Evolutionary conservation across 345 rosid species (phyloP).

Genomic region (Hibiscus mutabilis): DNA sequence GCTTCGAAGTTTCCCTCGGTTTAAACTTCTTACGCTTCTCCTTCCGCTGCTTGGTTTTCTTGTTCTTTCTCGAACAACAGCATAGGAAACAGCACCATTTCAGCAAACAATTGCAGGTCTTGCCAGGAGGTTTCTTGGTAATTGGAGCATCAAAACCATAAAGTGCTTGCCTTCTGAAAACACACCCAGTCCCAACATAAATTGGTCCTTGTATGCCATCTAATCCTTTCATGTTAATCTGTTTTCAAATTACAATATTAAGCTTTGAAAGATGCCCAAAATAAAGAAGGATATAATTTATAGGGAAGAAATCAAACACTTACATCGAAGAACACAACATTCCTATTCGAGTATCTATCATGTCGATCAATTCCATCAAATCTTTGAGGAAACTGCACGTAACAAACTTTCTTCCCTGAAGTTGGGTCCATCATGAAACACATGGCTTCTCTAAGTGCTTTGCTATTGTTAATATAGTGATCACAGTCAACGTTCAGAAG

Average conservation of each 20-base stretch:
- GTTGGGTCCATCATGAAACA: slow-evolving; percentile 98
- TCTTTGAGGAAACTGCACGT: slow-evolving; percentile 98
- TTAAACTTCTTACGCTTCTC: slow-evolving; percentile 58
- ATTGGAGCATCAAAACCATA: slow-evolving; percentile 86
- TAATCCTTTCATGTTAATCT: slow-evolving; percentile 96
- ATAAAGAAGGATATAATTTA: not conserved
- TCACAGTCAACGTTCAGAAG: slow-evolving; percentile 88
- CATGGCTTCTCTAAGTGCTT: slow-evolving; percentile 95
- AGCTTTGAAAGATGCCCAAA: not conserved
- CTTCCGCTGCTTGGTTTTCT: slow-evolving; percentile 44
- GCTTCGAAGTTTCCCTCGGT: slow-evolving; percentile 70
- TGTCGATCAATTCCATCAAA: slow-evolving; percentile 97
- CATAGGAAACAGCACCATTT: slow-evolving; percentile 80
- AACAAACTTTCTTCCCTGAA: slow-evolving; percentile 86
- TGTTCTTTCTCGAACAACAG: slow-evolving; percentile 69
- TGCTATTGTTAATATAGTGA: slow-evolving; percentile 91
- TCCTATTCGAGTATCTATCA: slow-evolving; percentile 89
- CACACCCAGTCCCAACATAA: slow-evolving; percentile 95
- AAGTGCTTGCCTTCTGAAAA: slow-evolving; percentile 88
- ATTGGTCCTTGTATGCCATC: slow-evolving; percentile 98
- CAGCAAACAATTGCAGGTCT: slow-evolving; percentile 94
- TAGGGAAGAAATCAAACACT: slow-evolving; percentile 18
- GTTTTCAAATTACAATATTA: slow-evolving; percentile 20
- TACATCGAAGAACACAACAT: slow-evolving; percentile 95
- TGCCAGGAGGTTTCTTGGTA: slow-evolving; percentile 79